Base-by-base conservation (phyloP, 1,284 basidiomycete genomes). In the Entoloma clypeatum region DNA sequence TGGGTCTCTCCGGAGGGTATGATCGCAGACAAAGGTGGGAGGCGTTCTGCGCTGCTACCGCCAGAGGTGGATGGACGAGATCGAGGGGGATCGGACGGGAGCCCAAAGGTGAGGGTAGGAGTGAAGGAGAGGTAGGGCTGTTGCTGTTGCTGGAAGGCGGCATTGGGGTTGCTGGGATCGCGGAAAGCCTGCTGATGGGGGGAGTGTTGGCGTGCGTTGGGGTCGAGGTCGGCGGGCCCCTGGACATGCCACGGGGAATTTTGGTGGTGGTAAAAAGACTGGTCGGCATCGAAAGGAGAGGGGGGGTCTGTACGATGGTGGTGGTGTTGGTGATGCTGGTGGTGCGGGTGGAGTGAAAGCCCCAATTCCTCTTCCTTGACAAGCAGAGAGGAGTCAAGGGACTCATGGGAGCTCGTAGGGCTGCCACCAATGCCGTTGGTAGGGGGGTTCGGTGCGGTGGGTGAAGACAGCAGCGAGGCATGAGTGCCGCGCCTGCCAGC, bases 11-110 rank as follows among this genome's bases (percentile, higher is more conserved):
- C 33, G n/a, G 61, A 62, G 38, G 57, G 39, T 41, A 86, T 75
- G 76, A 85, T 74, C 65, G 79, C 69, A 67, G 77, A 59, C 74
- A 85, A 76, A 35, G 82, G 81, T 47, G 82, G 82, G 71, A 85
- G 80, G 68, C 61, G 67, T 22, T 50, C 48, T 11, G 35, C 36
- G 7, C 50, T 52, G 5, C 46, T 48, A 11, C 36, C 31, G 3
- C 35, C 35, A 10, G 32, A 26, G 19, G 84, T 77, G 69, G 60
- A 64, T 64, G 58, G 69, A 69, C 61, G 54, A 22, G 60, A 40
- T 36, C 55, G 35, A 9, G 35, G 27, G 13, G 22, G 28, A 52
- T 55, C 57, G 45, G 41, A 40, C 42, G 52, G 35, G 46, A 58
- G 43, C 45, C 53, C 35, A 49, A 54, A 65, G 64, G 61, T 64